These are phyloP conservation scores for Cubamyces lactineus DNA, from an alignment of 768 basidiomycete genomes.

Conservation along the genomic window DNA sequence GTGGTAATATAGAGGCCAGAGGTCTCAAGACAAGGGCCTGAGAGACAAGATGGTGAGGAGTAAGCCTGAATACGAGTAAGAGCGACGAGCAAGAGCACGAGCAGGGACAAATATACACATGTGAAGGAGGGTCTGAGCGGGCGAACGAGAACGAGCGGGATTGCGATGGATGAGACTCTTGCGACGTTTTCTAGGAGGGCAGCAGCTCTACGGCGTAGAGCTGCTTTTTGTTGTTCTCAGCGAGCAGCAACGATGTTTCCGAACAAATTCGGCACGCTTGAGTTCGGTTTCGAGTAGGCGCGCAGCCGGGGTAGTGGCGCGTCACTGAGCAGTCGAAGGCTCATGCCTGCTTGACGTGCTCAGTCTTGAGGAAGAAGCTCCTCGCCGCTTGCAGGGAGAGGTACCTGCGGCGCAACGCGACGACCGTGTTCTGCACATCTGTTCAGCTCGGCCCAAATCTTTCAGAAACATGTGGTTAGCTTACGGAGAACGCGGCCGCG, in stretches of 20 bases:
- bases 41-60: too few species aligned
- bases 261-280: too few species aligned
- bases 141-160: neutral
- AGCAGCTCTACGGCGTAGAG: too few species aligned
- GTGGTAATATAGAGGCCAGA: too few species aligned
- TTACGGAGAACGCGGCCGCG: constrained; percentile 3
- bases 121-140: neutral
- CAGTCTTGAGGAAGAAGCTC: constrained; percentile 7
- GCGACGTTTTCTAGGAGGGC: neutral
- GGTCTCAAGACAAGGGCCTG: too few species aligned
- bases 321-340: too few species aligned
- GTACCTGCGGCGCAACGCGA: neutral
- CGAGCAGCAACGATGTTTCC: too few species aligned
- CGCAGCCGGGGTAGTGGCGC: too few species aligned
- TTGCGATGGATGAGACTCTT: neutral
- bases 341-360: neutral
- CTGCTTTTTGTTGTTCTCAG: too few species aligned
- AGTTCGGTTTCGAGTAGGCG: too few species aligned
- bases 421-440: neutral
- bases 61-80: too few species aligned
- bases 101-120: neutral
- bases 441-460: neutral
- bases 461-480: neutral
- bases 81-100: too few species aligned
- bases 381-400: constrained; percentile 4